Percentiles rank a stretch among this genome's conserved stretches.
phyloP scores from a whole-genome alignment of 345 rosid genomes.

The Syzygium grande region DNA sequence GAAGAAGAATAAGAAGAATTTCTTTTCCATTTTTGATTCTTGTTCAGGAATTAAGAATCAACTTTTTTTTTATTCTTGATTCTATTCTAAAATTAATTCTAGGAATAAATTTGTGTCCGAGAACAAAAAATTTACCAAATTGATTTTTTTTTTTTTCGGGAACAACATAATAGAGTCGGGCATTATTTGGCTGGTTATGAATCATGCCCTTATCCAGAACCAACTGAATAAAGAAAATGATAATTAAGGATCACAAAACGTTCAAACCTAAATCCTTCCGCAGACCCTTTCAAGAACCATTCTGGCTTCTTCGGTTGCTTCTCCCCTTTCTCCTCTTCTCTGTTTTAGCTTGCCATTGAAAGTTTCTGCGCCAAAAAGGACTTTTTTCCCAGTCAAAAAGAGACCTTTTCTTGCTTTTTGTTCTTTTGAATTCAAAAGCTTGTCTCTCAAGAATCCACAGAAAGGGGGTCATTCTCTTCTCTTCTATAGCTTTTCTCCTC shows the following conservation, averaged over 20 bases:
- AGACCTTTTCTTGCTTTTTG: neutral
- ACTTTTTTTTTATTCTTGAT: no score
- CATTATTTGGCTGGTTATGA: no score
- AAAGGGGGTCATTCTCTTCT: neutral
- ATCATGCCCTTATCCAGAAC: neutral
- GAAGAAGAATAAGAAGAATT: no score
- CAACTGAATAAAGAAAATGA: neutral
- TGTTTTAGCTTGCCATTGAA: neutral
- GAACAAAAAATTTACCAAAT: no score
- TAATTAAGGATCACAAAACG: no score
- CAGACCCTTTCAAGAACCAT: neutral
- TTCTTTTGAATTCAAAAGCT: neutral
- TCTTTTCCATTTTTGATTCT: no score
- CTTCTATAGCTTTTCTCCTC: neutral
- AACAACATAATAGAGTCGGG: no score
- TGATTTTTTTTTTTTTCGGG: no score
- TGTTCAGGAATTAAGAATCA: no score
- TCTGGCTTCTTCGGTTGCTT: neutral
- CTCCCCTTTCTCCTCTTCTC: neutral
- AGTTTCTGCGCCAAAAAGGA: neutral
- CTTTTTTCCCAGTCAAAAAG: neutral
- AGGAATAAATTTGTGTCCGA: no score
- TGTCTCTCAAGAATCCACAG: neutral
- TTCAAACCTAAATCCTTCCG: no score
- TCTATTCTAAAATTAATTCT: no score